A percentile compares a stretch with the other conserved stretches of the same genome.
These are phyloP conservation scores for Sporobolomyces roseus DNA, from an alignment of 768 basidiomycete genomes.

Conservation along the genomic window DNA sequence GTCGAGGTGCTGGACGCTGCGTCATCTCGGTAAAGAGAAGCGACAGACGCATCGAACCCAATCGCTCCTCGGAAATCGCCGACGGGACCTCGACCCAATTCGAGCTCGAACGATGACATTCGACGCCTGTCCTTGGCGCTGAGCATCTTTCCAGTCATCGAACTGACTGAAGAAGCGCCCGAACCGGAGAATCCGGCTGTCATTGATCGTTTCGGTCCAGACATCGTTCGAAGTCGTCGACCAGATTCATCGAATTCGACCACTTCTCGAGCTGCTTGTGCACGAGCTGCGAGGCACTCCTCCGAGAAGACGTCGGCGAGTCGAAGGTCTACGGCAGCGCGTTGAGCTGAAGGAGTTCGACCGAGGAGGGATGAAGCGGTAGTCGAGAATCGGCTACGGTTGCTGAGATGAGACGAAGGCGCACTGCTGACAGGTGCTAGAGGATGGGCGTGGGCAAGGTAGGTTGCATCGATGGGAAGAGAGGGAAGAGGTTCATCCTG, in stretches of 20 bases:
- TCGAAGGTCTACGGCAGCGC: slow-evolving; percentile 69
- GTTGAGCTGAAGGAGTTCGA: slow-evolving; percentile 61
- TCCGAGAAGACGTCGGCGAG: slow-evolving; percentile 78
- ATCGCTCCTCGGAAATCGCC: slow-evolving; percentile 15
- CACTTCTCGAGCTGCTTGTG: slow-evolving; percentile 21
- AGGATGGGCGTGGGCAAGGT: background rate
- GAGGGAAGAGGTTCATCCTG: slow-evolving; percentile 15
- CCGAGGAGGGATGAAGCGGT: slow-evolving; percentile 50
- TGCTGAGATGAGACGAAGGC: slow-evolving; percentile 34
- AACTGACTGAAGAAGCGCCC: too few relatives aligned
- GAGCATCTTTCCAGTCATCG: too few relatives aligned
- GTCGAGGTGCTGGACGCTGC: background rate
- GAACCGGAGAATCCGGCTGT: slow-evolving; percentile 13
- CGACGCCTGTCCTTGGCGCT: slow-evolving; percentile 11
- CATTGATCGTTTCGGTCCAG: slow-evolving; percentile 29
- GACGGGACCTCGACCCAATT: slow-evolving; percentile 2
- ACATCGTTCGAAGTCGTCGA: slow-evolving; percentile 10
- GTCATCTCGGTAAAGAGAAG: slow-evolving; percentile 4
- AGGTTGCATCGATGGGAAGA: background rate
- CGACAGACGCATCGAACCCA: slow-evolving; percentile 6
- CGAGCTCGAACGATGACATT: slow-evolving; percentile 25
- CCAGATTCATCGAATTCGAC: slow-evolving; percentile 2
- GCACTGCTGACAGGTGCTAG: background rate
- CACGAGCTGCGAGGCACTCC: slow-evolving; percentile 63
- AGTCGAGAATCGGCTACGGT: slow-evolving; percentile 42